phyloP scores from a whole-genome alignment of 208 protist species.

The Leishmania tarentolae region DNA sequence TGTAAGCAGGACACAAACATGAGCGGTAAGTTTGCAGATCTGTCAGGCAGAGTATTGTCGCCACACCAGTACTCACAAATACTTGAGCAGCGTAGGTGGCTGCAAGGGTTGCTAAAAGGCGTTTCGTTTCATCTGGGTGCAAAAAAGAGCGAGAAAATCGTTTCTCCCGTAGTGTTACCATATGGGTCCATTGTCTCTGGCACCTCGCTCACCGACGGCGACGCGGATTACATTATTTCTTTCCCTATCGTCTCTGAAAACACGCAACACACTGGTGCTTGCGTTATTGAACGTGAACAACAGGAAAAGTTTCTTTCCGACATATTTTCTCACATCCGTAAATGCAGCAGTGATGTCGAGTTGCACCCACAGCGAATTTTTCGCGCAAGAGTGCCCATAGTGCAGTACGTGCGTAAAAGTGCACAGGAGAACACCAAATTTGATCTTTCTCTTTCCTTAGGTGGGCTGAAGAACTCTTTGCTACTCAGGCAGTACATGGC shows the following conservation, averaged over 20 bases:
- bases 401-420: constrained; percentile 37
- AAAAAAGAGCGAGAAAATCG: neutral
- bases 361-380: constrained; percentile 76
- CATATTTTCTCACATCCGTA: constrained; percentile 47
- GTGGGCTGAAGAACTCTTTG: constrained; percentile 72
- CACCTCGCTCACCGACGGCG: constrained; percentile 70
- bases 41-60: constrained; percentile 24
- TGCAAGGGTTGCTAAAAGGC: constrained; percentile 31
- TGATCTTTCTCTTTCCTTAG: constrained; percentile 78
- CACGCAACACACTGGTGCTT: too few relatives aligned
- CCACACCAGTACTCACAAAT: constrained; percentile 19
- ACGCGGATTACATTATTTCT: constrained; percentile 72
- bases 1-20: neutral
- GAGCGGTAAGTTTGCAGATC: neutral
- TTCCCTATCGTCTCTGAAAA: constrained; percentile 29
- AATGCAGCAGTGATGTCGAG: constrained; percentile 3
- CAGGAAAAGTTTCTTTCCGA: constrained; percentile 56
- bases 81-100: constrained; percentile 31
- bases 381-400: constrained; percentile 70
- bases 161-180: constrained; percentile 52
- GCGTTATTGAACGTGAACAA: constrained; percentile 32
- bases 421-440: constrained; percentile 34
- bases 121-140: constrained; percentile 15
- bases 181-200: constrained; percentile 78
- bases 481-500: constrained; percentile 73